Conservation (phyloP, 345 rosid species). For the Xanthoceras sorbifolium region DNA sequence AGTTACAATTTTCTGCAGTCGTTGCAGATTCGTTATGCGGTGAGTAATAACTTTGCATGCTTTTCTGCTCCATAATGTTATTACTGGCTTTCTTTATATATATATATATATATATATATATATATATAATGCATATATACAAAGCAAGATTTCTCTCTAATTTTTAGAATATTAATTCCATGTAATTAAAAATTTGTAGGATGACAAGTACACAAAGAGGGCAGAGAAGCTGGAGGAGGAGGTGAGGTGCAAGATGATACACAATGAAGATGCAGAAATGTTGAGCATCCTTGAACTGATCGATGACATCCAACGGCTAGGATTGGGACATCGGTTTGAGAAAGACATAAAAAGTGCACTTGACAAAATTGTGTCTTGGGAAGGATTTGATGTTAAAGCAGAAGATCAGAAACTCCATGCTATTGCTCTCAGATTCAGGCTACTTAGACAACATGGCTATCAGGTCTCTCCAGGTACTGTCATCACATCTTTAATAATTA, state of each 20-base stretch:
- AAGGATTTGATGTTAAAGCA: not conserved
- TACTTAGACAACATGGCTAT: constrained; percentile 47
- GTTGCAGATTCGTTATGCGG: not conserved
- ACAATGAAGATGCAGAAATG: constrained; percentile 13
- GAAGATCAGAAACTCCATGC: constrained; percentile 28
- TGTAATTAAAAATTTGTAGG: constrained; percentile 14
- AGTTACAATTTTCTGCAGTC: constrained; percentile 24
- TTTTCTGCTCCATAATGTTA: not conserved
- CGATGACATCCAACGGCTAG: constrained; percentile 48
- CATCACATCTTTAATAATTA: too few species aligned
- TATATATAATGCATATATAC: too few species aligned
- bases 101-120: too few species aligned
- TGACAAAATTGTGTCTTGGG: constrained; percentile 2
- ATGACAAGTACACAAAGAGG: constrained; percentile 5
- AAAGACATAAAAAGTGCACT: constrained; percentile 33
- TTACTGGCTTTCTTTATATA: too few species aligned
- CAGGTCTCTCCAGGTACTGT: constrained; percentile 41
- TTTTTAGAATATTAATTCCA: too few species aligned
- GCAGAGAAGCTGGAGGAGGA: constrained; percentile 32
- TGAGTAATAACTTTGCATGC: too few species aligned
- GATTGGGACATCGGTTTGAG: constrained; percentile 36
- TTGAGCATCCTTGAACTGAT: constrained; percentile 32
- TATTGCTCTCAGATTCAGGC: constrained; percentile 44
- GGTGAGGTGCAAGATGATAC: constrained; percentile 26
- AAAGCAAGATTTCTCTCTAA: too few species aligned